Percentiles rank a stretch among this genome's conserved stretches.
Conservation (phyloP, 192 early-diverging fungal genomes). For the Funneliformis mosseae region DNA sequence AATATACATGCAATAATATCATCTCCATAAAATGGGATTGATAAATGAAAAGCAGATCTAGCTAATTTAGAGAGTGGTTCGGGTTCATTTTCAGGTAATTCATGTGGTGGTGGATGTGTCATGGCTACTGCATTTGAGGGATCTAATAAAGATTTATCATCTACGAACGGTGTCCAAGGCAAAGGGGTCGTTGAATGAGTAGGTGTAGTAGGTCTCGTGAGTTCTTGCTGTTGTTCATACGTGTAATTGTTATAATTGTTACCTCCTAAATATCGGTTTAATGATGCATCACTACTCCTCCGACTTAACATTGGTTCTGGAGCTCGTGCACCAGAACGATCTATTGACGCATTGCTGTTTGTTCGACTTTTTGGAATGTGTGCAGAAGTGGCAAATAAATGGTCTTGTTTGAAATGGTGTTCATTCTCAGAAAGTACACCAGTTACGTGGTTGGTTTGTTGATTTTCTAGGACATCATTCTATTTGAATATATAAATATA, state of each 20-base stretch:
- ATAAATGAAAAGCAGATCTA: constrained; percentile 36
- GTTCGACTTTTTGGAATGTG: background rate
- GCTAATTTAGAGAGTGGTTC: constrained; percentile 41
- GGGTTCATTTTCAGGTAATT: background rate
- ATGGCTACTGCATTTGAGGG: background rate
- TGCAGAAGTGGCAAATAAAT: background rate
- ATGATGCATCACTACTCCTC: constrained; percentile 25
- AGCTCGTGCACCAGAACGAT: background rate
- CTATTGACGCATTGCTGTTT: background rate
- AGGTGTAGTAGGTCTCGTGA: background rate
- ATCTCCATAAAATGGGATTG: constrained; percentile 53
- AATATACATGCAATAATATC: constrained; percentile 53
- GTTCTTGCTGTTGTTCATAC: background rate
- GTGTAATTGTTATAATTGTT: background rate
- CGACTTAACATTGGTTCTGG: constrained; percentile 10
- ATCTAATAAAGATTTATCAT: background rate
- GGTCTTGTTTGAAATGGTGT: background rate
- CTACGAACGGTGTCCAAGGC: background rate
- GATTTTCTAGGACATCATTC: background rate
- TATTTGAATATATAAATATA: background rate
- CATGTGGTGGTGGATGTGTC: background rate
- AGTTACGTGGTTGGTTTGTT: background rate
- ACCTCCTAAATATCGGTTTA: background rate
- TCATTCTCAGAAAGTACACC: background rate
- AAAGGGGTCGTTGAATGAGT: background rate